Percentiles rank a stretch among this genome's conserved stretches.
These are phyloP conservation scores for Yamadazyma philogaea DNA, from an alignment of 805 yeast species.

Conservation along the genomic window DNA sequence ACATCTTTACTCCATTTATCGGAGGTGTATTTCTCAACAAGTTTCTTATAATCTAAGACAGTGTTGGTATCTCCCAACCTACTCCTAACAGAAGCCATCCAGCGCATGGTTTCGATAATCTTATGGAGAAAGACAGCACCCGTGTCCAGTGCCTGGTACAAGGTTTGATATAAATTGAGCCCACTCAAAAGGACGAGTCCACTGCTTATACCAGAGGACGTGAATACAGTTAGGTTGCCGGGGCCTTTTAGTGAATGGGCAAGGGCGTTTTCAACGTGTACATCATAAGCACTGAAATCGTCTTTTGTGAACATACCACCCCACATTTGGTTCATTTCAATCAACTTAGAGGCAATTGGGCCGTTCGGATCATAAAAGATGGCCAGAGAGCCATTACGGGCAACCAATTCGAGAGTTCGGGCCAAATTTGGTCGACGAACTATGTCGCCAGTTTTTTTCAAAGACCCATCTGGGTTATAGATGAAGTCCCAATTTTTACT, in stretches of 20 bases:
- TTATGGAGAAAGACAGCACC: slow-evolving; percentile 52
- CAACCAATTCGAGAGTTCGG: slow-evolving; percentile 62
- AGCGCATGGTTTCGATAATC: slow-evolving; percentile 83
- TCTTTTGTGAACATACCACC: slow-evolving; percentile 66
- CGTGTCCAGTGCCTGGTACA: slow-evolving; percentile 20
- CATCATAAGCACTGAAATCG: slow-evolving; percentile 68
- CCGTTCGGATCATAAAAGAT: slow-evolving; percentile 84
- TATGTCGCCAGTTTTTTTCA: slow-evolving; percentile 54
- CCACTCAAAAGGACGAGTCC: slow-evolving; percentile 84
- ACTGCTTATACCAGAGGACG: slow-evolving; percentile 70
- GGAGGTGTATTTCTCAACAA: slow-evolving; percentile 44
- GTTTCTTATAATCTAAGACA: slow-evolving; percentile 4
- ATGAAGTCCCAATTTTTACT: slow-evolving; percentile 56
- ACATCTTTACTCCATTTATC: slow-evolving; percentile 53
- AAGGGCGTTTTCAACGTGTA: slow-evolving; percentile 46
- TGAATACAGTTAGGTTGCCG: slow-evolving; percentile 27
- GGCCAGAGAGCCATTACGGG: slow-evolving; percentile 71
- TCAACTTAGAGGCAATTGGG: slow-evolving; percentile 62
- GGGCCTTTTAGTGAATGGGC: slow-evolving; percentile 18
- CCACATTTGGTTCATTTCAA: slow-evolving; percentile 41
- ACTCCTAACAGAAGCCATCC: slow-evolving; percentile 87
- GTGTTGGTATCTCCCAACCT: slow-evolving; percentile 65
- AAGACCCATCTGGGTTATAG: slow-evolving; percentile 27
- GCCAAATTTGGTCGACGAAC: slow-evolving; percentile 63
- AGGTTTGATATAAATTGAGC: slow-evolving; percentile 55